A percentile compares a stretch with the other conserved stretches of the same genome.
Conservation (phyloP, 106 monocot species). For the Apostasia shenzhenica region DNA sequence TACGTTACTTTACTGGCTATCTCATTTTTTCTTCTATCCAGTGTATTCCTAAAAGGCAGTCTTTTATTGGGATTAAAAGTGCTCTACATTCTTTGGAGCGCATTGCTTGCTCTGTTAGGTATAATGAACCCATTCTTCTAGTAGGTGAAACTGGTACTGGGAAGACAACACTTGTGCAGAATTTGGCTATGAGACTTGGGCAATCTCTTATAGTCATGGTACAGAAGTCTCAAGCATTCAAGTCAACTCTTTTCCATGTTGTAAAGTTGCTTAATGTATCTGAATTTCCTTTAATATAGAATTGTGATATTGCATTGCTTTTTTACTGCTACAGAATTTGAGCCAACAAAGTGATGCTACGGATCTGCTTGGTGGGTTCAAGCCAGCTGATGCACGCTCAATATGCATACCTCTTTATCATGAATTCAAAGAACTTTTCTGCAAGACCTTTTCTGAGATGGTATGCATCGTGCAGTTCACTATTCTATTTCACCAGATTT, state of each 20-base stretch:
- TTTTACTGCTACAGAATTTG: slow-evolving; percentile 49
- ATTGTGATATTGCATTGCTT: slow-evolving; percentile 7
- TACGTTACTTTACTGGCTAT: background rate
- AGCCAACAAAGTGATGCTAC: slow-evolving; percentile 95
- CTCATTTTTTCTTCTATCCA: slow-evolving; percentile 16
- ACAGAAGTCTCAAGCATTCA: slow-evolving; percentile 3
- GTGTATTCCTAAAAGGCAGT: slow-evolving; percentile 19
- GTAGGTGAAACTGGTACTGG: slow-evolving; percentile 99
- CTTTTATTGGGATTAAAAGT: slow-evolving; percentile 61
- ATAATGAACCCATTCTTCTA: slow-evolving; percentile 85
- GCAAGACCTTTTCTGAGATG: slow-evolving; percentile 42
- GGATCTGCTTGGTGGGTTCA: slow-evolving; percentile 91
- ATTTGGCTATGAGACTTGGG: slow-evolving; percentile 75
- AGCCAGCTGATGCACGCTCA: slow-evolving; percentile 66
- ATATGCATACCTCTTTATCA: slow-evolving; percentile 69
- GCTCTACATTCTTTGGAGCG: slow-evolving; percentile 67
- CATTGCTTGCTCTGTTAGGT: slow-evolving; percentile 73
- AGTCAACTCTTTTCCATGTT: background rate
- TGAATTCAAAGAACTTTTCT: slow-evolving; percentile 72
- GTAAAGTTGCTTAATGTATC: background rate
- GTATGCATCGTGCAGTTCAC: slow-evolving; percentile 15
- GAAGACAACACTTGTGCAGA: slow-evolving; percentile 94
- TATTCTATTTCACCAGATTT: background rate
- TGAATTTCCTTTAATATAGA: background rate
- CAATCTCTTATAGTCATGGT: slow-evolving; percentile 72